Evolutionary conservation across 2,329 filamentous ascomycete genomes (phyloP), one percentile per base, ranked within the genome.

Genomic region (Dactylellina leptospora): DNA sequence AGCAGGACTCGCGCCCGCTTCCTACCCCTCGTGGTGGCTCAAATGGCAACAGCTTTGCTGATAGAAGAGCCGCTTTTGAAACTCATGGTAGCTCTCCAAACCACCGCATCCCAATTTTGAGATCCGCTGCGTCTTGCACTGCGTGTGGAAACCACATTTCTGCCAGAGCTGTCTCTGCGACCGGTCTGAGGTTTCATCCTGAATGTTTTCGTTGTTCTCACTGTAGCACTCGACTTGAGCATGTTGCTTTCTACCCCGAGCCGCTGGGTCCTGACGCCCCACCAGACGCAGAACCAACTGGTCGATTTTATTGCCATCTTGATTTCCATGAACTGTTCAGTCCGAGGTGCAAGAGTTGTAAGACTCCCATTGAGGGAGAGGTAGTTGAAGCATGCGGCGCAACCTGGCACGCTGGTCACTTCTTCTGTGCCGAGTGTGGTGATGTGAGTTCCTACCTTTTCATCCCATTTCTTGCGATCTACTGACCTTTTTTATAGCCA

Each of bases 341-440:
- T 28, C 95, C 95, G 3, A 88, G 92, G 42, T 99, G 95, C 84
- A 95, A 95, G 81, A 92, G 91, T 79, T 99, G 95, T 85, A 92
- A 90, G 79, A 99, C 95, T 5, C 93, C 95, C 2, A 99, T 99
- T 77, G 88, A 97, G 76, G 93, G 93, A 42, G 93, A 97, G 80
- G 92, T 97, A 75, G 88, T 97, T 28, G 89, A 97, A 11, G 95
- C 95, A 0, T 91, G 96, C 63, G 95, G 95, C 0, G 87, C 89
- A n/a, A 92, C 96, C 81, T 99, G 92, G 91, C 95, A 99, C 80
- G 90, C 91, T 58, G 95, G 95, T 0, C 95, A 99, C 81, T 99
- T 99, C 82, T 99, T 99, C 85, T 99, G 95, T 78, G 95, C 95
- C 42, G 92, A 99, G 83, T 99, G 95, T 79, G 95, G 95, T 75